Evolutionary conservation across 2,329 filamentous ascomycete species (phyloP).

Genomic region (Arthrobotrys sinensis): DNA sequence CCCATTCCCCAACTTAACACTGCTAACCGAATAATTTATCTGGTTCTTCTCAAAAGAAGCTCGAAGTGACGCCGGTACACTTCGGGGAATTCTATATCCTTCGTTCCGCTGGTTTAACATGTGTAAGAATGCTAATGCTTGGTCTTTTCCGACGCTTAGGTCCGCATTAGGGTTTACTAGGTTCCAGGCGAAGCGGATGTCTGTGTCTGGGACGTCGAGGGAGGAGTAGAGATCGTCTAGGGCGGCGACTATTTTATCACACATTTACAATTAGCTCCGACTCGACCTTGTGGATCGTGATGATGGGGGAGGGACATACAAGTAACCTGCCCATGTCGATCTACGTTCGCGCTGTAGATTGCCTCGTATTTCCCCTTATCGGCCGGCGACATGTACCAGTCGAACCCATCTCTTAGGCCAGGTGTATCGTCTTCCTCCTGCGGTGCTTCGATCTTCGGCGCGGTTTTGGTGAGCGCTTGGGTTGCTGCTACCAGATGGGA

Average conservation of each 20-base stretch:
- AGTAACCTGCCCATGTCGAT: slow-evolving; percentile 85
- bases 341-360: slow-evolving; percentile 93
- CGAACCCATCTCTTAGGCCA: slow-evolving; percentile 94
- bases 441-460: slow-evolving; percentile 86
- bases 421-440: slow-evolving; percentile 80
- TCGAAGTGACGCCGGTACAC: slow-evolving; percentile 90
- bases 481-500: slow-evolving; percentile 88
- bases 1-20: slow-evolving; percentile 79
- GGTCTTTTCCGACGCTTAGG: slow-evolving; percentile 91
- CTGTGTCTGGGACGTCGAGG: slow-evolving; percentile 76
- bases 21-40: slow-evolving; percentile 82
- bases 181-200: slow-evolving; percentile 71
- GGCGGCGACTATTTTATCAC: slow-evolving; percentile 75
- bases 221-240: slow-evolving; percentile 86
- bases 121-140: slow-evolving; percentile 92
- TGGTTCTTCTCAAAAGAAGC: slow-evolving; percentile 94
- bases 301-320: slow-evolving; percentile 72
- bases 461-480: slow-evolving; percentile 82
- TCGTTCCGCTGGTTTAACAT: slow-evolving; percentile 97
- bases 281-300: slow-evolving; percentile 7
- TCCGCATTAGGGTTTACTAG: slow-evolving; percentile 92
- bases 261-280: background rate
- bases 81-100: slow-evolving; percentile 92
- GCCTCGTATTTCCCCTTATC: slow-evolving; percentile 97
- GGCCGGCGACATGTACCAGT: slow-evolving; percentile 97